Percentiles rank a stretch among this genome's conserved stretches.
Evolutionary conservation across 805 yeast species (phyloP).

Genomic region (Cephaloascus fragrans): DNA sequence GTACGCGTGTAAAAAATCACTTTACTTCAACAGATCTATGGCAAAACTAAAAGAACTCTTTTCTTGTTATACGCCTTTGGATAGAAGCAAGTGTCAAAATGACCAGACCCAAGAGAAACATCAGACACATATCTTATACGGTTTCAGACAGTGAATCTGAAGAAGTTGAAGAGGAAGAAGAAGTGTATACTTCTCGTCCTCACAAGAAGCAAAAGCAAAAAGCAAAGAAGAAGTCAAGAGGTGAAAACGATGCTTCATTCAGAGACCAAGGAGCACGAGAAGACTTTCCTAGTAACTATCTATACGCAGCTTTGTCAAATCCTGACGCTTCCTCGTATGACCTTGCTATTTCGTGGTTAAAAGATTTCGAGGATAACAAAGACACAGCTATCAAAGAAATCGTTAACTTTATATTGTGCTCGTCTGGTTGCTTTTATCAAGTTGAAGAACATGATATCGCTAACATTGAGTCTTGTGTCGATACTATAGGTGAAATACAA

Average conservation of each 20-base stretch:
- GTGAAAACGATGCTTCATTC: not conserved
- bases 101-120: not conserved
- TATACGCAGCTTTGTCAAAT: slow-evolving; percentile 42
- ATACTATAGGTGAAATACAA: slow-evolving; percentile 67
- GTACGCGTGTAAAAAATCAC: too few species aligned
- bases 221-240: not conserved
- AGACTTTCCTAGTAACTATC: slow-evolving; percentile 33
- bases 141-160: not conserved
- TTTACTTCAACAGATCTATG: too few species aligned
- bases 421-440: slow-evolving; percentile 61
- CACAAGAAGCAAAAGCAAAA: not conserved
- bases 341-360: slow-evolving; percentile 49
- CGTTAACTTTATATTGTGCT: slow-evolving; percentile 57
- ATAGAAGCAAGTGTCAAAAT: too few species aligned
- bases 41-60: too few species aligned
- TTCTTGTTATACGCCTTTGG: too few species aligned
- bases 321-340: slow-evolving; percentile 39
- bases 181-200: not conserved
- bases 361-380: slow-evolving; percentile 32
- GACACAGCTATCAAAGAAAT: slow-evolving; percentile 47
- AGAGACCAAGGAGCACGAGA: too few species aligned
- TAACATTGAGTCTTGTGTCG: slow-evolving; percentile 58
- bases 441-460: slow-evolving; percentile 70
- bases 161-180: not conserved
- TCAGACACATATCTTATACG: not conserved